A percentile compares a stretch with the other conserved stretches of the same genome.
Conservation (phyloP, 805 yeast species). For the Candida berthetii region DNA sequence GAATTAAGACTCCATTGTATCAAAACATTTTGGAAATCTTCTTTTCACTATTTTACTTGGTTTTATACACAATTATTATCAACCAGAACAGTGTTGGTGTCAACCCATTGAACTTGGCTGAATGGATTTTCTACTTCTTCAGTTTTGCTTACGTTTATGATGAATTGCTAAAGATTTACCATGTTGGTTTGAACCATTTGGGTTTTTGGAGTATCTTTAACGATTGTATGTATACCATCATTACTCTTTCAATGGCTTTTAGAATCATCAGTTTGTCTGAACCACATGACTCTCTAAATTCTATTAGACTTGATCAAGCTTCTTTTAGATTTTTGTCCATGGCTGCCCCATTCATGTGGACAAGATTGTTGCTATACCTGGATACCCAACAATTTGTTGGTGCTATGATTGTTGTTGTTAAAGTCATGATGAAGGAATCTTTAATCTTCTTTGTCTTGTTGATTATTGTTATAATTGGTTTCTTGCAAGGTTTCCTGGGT, state of each 20-base stretch:
- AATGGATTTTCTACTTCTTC: slow-evolving; percentile 53
- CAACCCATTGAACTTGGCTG: slow-evolving; percentile 37
- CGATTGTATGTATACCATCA: slow-evolving; percentile 56
- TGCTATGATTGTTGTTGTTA: slow-evolving; percentile 79
- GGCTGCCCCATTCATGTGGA: slow-evolving; percentile 86
- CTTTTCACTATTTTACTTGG: slow-evolving; percentile 58
- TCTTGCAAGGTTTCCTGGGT: slow-evolving; percentile 82
- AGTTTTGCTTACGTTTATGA: slow-evolving; percentile 64
- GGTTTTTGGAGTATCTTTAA: slow-evolving; percentile 80
- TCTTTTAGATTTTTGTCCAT: slow-evolving; percentile 69
- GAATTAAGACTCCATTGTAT: slow-evolving; percentile 80
- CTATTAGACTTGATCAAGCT: slow-evolving; percentile 39
- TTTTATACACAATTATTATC: slow-evolving; percentile 56
- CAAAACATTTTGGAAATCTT: slow-evolving; percentile 70
- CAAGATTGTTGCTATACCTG: slow-evolving; percentile 64
- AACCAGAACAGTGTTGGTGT: slow-evolving; percentile 42
- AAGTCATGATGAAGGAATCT: slow-evolving; percentile 84
- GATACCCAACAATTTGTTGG: slow-evolving; percentile 84
- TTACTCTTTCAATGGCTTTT: slow-evolving; percentile 46
- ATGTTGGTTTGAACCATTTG: slow-evolving; percentile 65
- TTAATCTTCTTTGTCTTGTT: slow-evolving; percentile 74
- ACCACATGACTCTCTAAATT: slow-evolving; percentile 16
- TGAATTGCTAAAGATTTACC: slow-evolving; percentile 66
- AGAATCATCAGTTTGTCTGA: slow-evolving; percentile 34
- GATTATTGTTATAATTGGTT: slow-evolving; percentile 67